A percentile compares a stretch with the other conserved stretches of the same genome.
phyloP scores from a whole-genome alignment of 2,329 filamentous ascomycete genomes.

The Aspergillus quadrilineatus region DNA sequence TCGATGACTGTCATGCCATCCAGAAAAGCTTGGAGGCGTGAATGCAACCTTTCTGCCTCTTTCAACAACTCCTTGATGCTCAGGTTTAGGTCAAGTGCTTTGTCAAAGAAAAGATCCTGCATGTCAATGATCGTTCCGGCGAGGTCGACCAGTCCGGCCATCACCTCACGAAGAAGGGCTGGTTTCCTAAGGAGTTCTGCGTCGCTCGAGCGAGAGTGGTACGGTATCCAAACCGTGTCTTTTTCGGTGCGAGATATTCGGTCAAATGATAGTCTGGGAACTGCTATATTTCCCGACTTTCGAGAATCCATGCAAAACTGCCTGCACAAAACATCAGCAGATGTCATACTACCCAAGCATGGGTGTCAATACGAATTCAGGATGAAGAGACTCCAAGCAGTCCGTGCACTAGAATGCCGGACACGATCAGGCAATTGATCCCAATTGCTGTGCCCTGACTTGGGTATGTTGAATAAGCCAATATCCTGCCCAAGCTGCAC shows the following conservation, averaged over 20 bases:
- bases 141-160: slow-evolving; percentile 23
- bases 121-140: slow-evolving; percentile 24
- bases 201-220: slow-evolving; percentile 35
- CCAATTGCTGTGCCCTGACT: slow-evolving; percentile 10
- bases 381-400: slow-evolving; percentile 34
- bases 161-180: slow-evolving; percentile 28
- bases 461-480: slow-evolving; percentile 26
- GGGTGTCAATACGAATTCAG: slow-evolving; percentile 27
- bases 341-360: background rate
- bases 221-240: slow-evolving; percentile 32
- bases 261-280: slow-evolving; percentile 20
- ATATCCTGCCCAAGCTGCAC: slow-evolving; percentile 34
- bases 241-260: slow-evolving; percentile 14
- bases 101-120: slow-evolving; percentile 28
- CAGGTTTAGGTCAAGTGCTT: slow-evolving; percentile 13
- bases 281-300: slow-evolving; percentile 21
- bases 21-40: slow-evolving; percentile 26
- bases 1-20: slow-evolving; percentile 16
- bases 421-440: slow-evolving; percentile 17
- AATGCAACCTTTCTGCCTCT: slow-evolving; percentile 20
- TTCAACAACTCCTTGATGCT: slow-evolving; percentile 20
- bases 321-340: slow-evolving; percentile 20
- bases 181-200: slow-evolving; percentile 26
- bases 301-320: slow-evolving; percentile 30
- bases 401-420: slow-evolving; percentile 24